Percentiles rank a stretch among this genome's conserved stretches.
These are phyloP conservation scores for Colletotrichum sp. DNA, from an alignment of 2,329 filamentous ascomycete genomes.

Conservation along the genomic window DNA sequence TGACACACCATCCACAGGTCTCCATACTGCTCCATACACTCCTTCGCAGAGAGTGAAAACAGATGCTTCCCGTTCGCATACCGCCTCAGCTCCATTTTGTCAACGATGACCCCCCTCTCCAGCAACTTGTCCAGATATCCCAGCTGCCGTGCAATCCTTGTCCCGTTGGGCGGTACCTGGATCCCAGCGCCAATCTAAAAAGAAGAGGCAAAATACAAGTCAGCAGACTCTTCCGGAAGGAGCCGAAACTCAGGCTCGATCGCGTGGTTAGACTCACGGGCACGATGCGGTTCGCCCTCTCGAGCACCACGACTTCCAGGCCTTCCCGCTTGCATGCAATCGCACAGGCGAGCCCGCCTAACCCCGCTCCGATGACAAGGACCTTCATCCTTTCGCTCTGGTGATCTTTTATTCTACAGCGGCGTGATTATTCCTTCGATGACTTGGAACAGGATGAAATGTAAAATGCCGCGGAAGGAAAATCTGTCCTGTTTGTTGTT, in stretches of 20 bases:
- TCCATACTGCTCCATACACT: neutral
- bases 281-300: constrained; percentile 2
- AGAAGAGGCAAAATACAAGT: neutral
- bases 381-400: neutral
- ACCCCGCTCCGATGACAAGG: constrained; percentile 10
- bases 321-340: constrained; percentile 7
- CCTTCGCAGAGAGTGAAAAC: neutral
- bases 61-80: neutral
- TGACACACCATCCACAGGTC: constrained; percentile 7
- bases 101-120: neutral
- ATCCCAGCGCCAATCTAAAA: constrained; percentile 13
- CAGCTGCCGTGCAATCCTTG: constrained; percentile 1
- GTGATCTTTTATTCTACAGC: neutral
- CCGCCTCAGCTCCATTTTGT: neutral
- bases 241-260: neutral
- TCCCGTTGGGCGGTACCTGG: constrained; percentile 11
- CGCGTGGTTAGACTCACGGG: neutral
- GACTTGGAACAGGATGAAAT: neutral
- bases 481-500: neutral
- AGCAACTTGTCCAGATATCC: neutral
- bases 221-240: neutral
- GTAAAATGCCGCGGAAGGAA: neutral
- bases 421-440: neutral
- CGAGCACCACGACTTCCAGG: constrained; percentile 19
- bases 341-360: constrained; percentile 18